Base-by-base conservation (phyloP, 2,329 filamentous ascomycete species). In the Botrytis squamosa region DNA sequence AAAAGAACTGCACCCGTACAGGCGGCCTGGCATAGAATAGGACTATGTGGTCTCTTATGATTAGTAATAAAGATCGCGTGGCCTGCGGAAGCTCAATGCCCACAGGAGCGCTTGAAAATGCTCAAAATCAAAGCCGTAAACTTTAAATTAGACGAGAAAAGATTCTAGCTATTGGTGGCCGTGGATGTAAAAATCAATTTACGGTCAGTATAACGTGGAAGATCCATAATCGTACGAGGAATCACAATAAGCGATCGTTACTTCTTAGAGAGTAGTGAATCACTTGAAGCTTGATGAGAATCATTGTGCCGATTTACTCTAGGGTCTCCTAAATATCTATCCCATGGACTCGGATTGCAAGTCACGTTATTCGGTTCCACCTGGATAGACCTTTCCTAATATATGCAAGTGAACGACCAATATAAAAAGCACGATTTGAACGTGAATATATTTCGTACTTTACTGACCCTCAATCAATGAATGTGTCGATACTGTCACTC, bases 1-100 rank as follows among this genome's bases (percentile, higher is more conserved):
- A 49, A 8, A 29, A 44, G 29, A 44, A 10, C 44, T 33, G 3
- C 2, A 64, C 10, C 29, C 14, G 10, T 20, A 7, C 6, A 8
- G 3, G 20, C 4, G 1, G 7, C 2, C 12, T 36, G 4, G 5
- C 18, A 36, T 36, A 0, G 1, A 10, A 16, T 25, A 16, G 6
- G 2, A 3, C n/a, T 46, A 4, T 33, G 20, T 36, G 7, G 8
- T 8, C n/a, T 9, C 36, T 25, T 12, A 49, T 25, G 3, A 65
- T 49, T 4, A 5, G 20, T 36, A 36, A 46, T 36, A 25, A 25
- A 18, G 18, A 16, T 25, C 6, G 1, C 29, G 4, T 25, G n/a
- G 18, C 18, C 2, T 9, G 14, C 9, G 8, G 20, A 25, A 49
- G 9, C 10, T 2, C 4, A 10, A 14, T 49, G 16, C 1, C 3